Base-by-base conservation (phyloP, 768 basidiomycete genomes). In the Crucibulum laeve region DNA sequence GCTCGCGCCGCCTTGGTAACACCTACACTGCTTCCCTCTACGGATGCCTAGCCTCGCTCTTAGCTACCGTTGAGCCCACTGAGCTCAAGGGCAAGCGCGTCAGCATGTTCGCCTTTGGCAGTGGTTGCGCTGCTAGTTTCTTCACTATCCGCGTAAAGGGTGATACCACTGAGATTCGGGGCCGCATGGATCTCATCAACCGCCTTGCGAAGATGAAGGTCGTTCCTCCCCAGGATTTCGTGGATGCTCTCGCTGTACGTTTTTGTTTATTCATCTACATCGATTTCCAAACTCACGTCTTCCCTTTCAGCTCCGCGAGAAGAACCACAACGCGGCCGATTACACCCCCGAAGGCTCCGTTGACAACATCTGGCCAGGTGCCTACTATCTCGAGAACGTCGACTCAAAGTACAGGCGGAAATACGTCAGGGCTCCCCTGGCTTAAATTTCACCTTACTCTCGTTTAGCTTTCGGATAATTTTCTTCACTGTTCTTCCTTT, bases 21-120 rank as follows among this genome's bases (percentile, higher is more conserved):
- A 95, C 93, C 87, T 97, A 99, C 77, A 95, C 96, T 10, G 96
- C 87, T 11, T 94, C 91, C 13, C 74, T 99, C 8, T 98, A 94
- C 61, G 93, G 91, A 35, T 93, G 92, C 53, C 81, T 99, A 47
- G 88, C 94, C 28, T 91, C 89, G 5, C 72, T 98, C 22, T 59
- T 99, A 33, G 78, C 87, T 35, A 74, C 74, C 19, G 79, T 90
- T 28, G 80, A 83, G 54, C 83, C 89, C 6, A 63, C 76, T 5
- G 73, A 80, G 51, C 72, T 94, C 42, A 65, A 72, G 55, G 84
- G 80, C 68, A 96, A 93, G 76, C 84, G 93, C 21, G 73, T 95
- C 59, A 85, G 83, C 55, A 74, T 98, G 76, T 99, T 92, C 74
- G 91, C 91, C n/a, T 99, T 93, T 62, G 96, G 96, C 32, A 85